Conservation (phyloP, 2,329 filamentous ascomycete genomes). For the Talaromyces sp. region DNA sequence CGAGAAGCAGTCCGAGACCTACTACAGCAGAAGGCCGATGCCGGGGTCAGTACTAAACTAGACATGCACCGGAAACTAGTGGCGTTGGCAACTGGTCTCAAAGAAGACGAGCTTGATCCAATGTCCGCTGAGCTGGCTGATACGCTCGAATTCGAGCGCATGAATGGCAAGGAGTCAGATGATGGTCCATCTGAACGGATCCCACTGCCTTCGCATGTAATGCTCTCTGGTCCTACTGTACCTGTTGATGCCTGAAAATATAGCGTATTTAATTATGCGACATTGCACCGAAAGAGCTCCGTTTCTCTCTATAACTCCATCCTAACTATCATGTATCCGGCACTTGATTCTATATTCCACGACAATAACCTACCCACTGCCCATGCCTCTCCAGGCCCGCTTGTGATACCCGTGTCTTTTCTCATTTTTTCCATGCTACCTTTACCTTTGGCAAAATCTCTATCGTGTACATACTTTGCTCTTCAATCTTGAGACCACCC, state of each 20-base stretch:
- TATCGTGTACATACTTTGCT: neutral
- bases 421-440: neutral
- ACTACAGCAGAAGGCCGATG: conserved; percentile 44
- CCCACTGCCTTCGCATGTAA: conserved; percentile 23
- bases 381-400: neutral
- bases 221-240: conserved; percentile 28
- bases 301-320: neutral
- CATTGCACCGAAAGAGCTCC: neutral
- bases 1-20: conserved; percentile 39
- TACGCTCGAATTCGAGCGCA: conserved; percentile 44
- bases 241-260: conserved; percentile 30
- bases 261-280: neutral
- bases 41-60: conserved; percentile 45
- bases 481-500: neutral
- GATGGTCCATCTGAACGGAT: conserved; percentile 29
- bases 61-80: conserved; percentile 48
- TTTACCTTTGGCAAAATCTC: neutral
- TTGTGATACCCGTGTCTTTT: conserved; percentile 31
- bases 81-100: conserved; percentile 45
- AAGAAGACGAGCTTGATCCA: conserved; percentile 47
- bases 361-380: neutral
- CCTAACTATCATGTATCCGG: neutral
- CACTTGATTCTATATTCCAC: neutral
- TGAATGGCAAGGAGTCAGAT: conserved; percentile 34
- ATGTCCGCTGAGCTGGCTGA: conserved; percentile 48